Conservation (phyloP, 2,329 filamentous ascomycete genomes). For the Scedosporium dehoogii region DNA sequence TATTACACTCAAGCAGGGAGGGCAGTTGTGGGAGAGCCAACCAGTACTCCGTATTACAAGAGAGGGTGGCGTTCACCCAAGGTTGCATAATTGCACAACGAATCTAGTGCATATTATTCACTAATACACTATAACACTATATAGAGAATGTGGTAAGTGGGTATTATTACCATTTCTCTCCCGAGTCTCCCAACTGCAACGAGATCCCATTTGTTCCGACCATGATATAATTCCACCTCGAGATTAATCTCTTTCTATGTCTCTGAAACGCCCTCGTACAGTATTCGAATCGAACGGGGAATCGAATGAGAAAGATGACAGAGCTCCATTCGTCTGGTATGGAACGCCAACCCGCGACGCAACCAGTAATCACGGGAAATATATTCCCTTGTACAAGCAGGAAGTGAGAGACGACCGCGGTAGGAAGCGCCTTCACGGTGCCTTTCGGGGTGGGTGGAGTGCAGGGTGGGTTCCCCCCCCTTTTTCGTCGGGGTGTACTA, state of each 20-base stretch:
- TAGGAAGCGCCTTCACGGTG: slow-evolving; percentile 82
- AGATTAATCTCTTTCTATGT: slow-evolving; percentile 39
- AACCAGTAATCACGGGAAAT: slow-evolving; percentile 83
- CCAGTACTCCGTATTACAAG: too few species aligned
- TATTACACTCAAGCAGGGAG: too few species aligned
- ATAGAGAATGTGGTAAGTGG: too few species aligned
- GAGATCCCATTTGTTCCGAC: background rate
- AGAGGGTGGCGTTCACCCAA: too few species aligned
- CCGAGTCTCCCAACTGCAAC: too few species aligned
- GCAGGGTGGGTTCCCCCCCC: slow-evolving; percentile 54
- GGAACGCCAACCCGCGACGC: slow-evolving; percentile 78
- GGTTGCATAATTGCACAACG: too few species aligned
- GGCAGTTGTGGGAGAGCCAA: too few species aligned
- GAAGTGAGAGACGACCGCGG: slow-evolving; percentile 91
- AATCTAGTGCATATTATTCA: too few species aligned
- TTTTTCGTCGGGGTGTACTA: too few species aligned
- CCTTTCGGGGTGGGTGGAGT: slow-evolving; percentile 93
- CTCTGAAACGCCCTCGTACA: slow-evolving; percentile 68
- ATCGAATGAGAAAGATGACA: slow-evolving; percentile 55
- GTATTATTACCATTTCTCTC: too few species aligned
- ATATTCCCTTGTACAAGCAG: slow-evolving; percentile 95
- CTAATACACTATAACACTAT: too few species aligned
- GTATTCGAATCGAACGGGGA: slow-evolving; percentile 74
- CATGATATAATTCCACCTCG: background rate
- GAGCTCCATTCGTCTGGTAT: slow-evolving; percentile 67